phyloP scores from a whole-genome alignment of 1,284 basidiomycete species.

The Ustilago shanxiensis region DNA sequence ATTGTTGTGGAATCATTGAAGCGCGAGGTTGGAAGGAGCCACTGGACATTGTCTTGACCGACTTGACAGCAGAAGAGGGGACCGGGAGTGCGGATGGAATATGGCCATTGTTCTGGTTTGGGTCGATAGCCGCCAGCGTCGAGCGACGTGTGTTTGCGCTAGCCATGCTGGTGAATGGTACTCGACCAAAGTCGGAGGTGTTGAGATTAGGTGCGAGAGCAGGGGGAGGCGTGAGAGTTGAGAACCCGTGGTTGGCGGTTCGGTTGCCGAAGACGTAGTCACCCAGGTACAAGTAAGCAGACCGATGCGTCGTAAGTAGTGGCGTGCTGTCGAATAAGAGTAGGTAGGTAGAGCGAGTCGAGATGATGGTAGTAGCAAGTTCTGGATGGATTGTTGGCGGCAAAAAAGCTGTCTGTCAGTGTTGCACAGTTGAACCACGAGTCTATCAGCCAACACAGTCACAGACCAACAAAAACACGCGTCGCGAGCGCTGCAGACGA shows the following conservation, averaged over 20 bases:
- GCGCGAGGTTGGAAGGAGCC: constrained; percentile 41
- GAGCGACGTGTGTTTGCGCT: constrained; percentile 52
- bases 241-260: background rate
- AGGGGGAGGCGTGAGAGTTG: no score
- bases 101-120: constrained; percentile 59
- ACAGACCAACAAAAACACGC: constrained; percentile 42
- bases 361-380: constrained; percentile 8
- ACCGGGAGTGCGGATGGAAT: constrained; percentile 46
- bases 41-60: constrained; percentile 40
- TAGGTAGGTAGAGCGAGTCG: no score
- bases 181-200: background rate
- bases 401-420: constrained; percentile 4
- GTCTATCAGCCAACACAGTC: constrained; percentile 2
- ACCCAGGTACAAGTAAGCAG: background rate
- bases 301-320: background rate
- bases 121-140: constrained; percentile 60
- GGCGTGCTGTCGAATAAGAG: background rate
- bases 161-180: constrained; percentile 28
- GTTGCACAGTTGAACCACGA: constrained; percentile 4
- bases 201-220: constrained; percentile 10
- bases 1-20: constrained; percentile 55
- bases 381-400: background rate
- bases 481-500: constrained; percentile 26
- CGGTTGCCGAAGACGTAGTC: constrained; percentile 2
- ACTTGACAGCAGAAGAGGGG: constrained; percentile 50